Percentiles rank a stretch among this genome's conserved stretches.
Evolutionary conservation across 2,329 filamentous ascomycete species (phyloP).

Genomic region (Periconia sp.): DNA sequence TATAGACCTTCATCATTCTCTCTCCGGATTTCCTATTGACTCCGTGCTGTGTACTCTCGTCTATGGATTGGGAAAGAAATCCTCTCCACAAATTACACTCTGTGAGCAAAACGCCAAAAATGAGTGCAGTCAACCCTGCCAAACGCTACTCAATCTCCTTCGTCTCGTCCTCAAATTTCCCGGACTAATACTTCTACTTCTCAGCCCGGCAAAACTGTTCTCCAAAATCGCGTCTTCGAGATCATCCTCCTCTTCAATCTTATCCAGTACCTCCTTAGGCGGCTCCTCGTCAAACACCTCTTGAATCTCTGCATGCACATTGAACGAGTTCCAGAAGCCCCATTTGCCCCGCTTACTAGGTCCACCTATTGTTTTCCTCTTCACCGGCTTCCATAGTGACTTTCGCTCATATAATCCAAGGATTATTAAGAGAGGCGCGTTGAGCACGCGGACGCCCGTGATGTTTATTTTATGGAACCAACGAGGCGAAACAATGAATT

Average conservation of each 20-base stretch:
- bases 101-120: no score
- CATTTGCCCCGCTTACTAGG: constrained; percentile 50
- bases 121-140: constrained; percentile 32
- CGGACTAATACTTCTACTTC: constrained; percentile 30
- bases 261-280: constrained; percentile 60
- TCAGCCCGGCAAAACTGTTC: constrained; percentile 41
- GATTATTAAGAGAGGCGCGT: constrained; percentile 74
- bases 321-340: constrained; percentile 71
- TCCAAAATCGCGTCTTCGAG: constrained; percentile 53
- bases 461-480: constrained; percentile 95
- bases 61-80: no score
- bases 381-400: constrained; percentile 66
- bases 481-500: constrained; percentile 76
- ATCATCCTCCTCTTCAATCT: constrained; percentile 58
- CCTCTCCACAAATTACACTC: no score
- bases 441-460: constrained; percentile 73
- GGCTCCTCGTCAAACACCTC: constrained; percentile 75
- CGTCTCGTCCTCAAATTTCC: constrained; percentile 33
- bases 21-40: no score
- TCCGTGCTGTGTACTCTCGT: no score
- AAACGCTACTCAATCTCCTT: constrained; percentile 44
- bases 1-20: no score
- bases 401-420: constrained; percentile 75
- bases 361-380: constrained; percentile 27
- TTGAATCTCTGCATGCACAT: constrained; percentile 73